Base-by-base conservation (phyloP, 1,284 basidiomycete species). In the Xanthoconium separans region DNA sequence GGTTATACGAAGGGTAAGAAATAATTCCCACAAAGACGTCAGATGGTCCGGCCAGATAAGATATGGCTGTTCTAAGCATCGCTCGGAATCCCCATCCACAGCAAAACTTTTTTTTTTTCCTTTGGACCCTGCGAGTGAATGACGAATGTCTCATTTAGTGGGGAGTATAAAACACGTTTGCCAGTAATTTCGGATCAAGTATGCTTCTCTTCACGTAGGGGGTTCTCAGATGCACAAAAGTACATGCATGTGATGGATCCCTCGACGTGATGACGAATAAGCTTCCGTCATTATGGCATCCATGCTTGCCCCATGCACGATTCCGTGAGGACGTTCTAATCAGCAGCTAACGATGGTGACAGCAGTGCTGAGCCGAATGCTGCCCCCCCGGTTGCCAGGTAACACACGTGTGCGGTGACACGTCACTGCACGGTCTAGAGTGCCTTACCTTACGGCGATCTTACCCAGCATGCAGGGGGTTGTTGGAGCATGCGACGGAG, bases 261-360 rank as follows among this genome's bases (percentile, higher is more conserved):
- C 47, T 40, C 34, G 44, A 58, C 18, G 18, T 33, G 10, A 47
- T 52, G 46, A 57, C 47, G 58, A 53, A 61, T 36, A 20, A n/a
- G 22, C 36, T 40, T 42, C 46, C 55, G 45, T 40, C 16, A 40
- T 42, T 27, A 41, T 20, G 22, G 42, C 29, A 18, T 43, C 30
- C 42, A 36, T 43, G 45, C 20, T 30, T 43, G 27, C 42, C 9
- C 39, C 48, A 49, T 54, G 31, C 22, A 33, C 18, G 40, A 53
- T 61, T 53, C 50, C 34, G 47, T 58, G 46, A 50, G 22, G 18
- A 39, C 37, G 13, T 34, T 39, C 36, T 47, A 30, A 60, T 57
- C 41, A 56, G 41, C 13, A 33, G 27, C 36, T 65, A 45, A 53
- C 57, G 50, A 56, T 54, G 42, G 56, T 13, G 44, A 61, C 43